Conservation (phyloP, 208 protist species). For the Trichomonas vaginalis region DNA sequence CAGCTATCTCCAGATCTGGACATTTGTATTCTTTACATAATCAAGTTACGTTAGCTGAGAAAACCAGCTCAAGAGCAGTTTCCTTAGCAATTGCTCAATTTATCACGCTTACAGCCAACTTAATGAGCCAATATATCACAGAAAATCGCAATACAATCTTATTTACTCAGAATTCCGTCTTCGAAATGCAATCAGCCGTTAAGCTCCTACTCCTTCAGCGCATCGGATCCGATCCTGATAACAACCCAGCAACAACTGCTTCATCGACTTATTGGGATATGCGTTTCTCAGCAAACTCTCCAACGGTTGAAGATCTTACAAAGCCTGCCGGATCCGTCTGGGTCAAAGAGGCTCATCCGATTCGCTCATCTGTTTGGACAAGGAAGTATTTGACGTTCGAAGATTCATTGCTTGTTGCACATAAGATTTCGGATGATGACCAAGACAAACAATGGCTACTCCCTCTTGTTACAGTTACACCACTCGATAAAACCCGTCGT, state of each 20-base stretch:
- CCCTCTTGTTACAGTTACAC: background rate
- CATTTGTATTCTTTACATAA: background rate
- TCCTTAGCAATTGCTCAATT: background rate
- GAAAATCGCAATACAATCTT: background rate
- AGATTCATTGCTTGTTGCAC: background rate
- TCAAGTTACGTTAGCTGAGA: background rate
- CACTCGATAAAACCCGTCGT: background rate
- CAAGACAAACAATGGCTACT: background rate
- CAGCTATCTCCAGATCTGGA: background rate
- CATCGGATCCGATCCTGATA: background rate
- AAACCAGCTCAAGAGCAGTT: background rate
- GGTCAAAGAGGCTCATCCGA: background rate
- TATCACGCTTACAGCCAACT: background rate
- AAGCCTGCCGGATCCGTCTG: background rate
- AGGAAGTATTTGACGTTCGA: background rate
- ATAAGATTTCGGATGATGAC: background rate
- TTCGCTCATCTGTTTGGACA: background rate
- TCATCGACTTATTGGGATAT: background rate
- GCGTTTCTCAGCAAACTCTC: background rate
- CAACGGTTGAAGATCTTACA: background rate
- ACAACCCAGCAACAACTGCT: background rate
- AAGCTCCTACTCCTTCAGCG: background rate
- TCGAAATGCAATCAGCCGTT: background rate
- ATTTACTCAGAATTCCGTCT: background rate
- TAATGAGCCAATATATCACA: background rate